These are phyloP conservation scores for Boechera divaricarpa DNA, from an alignment of 345 rosid genomes.

Conservation along the genomic window DNA sequence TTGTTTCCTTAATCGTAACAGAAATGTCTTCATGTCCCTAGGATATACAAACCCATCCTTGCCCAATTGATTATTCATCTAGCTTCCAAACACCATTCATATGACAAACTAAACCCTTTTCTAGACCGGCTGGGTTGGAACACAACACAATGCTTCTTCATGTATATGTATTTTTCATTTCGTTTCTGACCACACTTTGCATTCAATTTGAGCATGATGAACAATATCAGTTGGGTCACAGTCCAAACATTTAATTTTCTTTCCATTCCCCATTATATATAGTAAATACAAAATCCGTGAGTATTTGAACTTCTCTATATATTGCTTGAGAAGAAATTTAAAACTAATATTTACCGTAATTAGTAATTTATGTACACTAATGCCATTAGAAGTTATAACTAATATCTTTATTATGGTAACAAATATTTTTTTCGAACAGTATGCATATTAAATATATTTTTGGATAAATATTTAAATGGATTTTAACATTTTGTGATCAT, in stretches of 20 bases:
- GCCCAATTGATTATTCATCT: not conserved
- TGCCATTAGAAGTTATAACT: no score
- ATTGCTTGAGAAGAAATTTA: no score
- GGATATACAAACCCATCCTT: not conserved
- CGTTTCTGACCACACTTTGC: not conserved
- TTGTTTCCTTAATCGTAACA: not conserved
- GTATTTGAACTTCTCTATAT: not conserved
- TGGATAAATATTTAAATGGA: no score
- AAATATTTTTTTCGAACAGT: no score
- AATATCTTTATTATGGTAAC: no score
- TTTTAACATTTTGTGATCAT: no score
- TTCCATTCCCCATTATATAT: not conserved
- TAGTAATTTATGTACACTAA: no score
- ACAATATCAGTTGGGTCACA: not conserved
- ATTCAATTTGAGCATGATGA: not conserved
- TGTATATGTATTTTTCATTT: not conserved
- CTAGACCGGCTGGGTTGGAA: no score
- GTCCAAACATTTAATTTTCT: not conserved
- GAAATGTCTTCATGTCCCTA: not conserved
- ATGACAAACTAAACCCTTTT: no score
- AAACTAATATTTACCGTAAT: no score
- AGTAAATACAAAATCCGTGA: not conserved
- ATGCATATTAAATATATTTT: no score
- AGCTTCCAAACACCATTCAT: not conserved
- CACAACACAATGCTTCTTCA: not conserved